Evolutionary conservation across 1,139 yeast species (phyloP).

Genomic region (Geotrichum histeridarum): DNA sequence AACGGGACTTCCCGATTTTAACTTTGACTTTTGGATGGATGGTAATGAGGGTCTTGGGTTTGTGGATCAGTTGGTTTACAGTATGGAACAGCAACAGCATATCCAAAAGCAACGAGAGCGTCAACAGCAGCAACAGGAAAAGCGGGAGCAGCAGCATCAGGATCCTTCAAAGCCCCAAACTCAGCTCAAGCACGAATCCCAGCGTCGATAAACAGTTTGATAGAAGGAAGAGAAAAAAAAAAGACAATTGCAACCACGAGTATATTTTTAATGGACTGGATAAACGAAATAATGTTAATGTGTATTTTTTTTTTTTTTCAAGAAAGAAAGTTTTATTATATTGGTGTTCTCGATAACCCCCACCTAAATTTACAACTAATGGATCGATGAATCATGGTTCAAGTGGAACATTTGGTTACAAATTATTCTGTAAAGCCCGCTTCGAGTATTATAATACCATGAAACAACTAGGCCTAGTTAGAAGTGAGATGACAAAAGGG

Average conservation of each 20-base stretch:
- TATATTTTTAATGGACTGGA: not conserved
- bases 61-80: slow-evolving; percentile 85
- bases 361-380: not conserved
- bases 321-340: too few relatives aligned
- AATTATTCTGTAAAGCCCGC: too few relatives aligned
- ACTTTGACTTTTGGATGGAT: slow-evolving; percentile 51
- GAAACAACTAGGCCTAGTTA: too few relatives aligned
- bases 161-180: not conserved
- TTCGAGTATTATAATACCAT: too few relatives aligned
- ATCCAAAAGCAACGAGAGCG: slow-evolving; percentile 23
- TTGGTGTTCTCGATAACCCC: too few relatives aligned
- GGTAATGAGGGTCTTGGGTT: slow-evolving; percentile 71
- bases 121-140: not conserved
- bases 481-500: too few relatives aligned
- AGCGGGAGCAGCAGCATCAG: not conserved
- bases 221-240: not conserved
- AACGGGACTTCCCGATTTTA: slow-evolving; percentile 29
- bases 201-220: not conserved
- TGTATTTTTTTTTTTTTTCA: too few relatives aligned
- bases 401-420: too few relatives aligned
- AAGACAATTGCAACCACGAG: not conserved
- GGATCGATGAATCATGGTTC: not conserved
- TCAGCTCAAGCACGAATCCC: not conserved
- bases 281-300: not conserved
- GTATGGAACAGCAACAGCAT: slow-evolving; percentile 55